phyloP scores from a whole-genome alignment of 2,329 filamentous ascomycete genomes.

The Cytospora mali region DNA sequence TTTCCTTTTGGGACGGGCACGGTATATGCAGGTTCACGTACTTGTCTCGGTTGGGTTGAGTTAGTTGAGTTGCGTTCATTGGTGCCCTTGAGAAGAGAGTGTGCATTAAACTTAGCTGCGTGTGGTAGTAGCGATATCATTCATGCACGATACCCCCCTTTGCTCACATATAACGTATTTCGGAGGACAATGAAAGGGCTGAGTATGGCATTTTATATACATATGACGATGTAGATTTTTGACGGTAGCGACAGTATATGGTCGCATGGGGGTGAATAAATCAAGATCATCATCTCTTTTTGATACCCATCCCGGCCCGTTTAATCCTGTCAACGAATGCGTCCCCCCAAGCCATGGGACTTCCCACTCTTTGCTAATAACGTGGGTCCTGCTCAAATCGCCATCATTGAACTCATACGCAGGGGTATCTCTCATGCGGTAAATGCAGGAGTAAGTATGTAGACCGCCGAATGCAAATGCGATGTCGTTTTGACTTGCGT shows the following conservation, averaged over 20 bases:
- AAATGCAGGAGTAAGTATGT: slow-evolving; percentile 27
- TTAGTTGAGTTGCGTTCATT: too few relatives aligned
- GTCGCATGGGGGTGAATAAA: background rate
- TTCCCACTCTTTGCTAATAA: background rate
- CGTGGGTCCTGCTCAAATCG: background rate
- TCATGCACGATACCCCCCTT: background rate
- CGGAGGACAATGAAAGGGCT: background rate
- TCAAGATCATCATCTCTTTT: background rate
- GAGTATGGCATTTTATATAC: background rate
- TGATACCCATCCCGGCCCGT: background rate
- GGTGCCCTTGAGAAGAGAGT: background rate
- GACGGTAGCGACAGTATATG: background rate
- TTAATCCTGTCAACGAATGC: background rate
- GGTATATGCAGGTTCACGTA: background rate
- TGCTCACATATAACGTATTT: background rate
- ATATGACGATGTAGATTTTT: background rate
- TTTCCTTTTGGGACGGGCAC: background rate
- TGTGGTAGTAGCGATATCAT: background rate
- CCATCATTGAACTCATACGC: slow-evolving; percentile 19
- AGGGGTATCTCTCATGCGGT: slow-evolving; percentile 28
- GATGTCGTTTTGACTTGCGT: slow-evolving; percentile 8
- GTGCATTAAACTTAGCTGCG: background rate
- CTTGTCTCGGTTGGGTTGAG: background rate
- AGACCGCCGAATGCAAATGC: slow-evolving; percentile 23
- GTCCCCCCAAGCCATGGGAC: background rate